These are phyloP conservation scores for Phytophthora cactorum DNA, from an alignment of 352 stramenopile genomes.

Conservation along the genomic window DNA sequence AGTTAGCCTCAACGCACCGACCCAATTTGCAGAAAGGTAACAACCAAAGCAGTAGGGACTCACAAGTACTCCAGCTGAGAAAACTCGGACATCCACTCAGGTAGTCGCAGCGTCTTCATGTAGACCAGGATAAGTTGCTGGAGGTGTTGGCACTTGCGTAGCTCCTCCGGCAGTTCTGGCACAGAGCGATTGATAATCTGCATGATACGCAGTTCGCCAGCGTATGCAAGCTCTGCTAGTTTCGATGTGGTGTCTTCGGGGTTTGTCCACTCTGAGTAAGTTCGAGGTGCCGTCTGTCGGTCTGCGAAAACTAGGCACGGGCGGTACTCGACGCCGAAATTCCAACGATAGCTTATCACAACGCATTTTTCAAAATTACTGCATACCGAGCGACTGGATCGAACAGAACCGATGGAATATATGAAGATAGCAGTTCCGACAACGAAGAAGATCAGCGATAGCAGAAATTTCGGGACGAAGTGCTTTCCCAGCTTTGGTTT, in stretches of 20 bases:
- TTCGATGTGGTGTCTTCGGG: constrained; percentile 37
- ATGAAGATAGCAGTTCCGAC: constrained; percentile 35
- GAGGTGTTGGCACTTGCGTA: constrained; percentile 42
- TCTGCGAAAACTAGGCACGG: constrained; percentile 53
- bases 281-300: constrained; percentile 28
- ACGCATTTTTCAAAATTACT: constrained; percentile 47
- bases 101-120: constrained; percentile 36
- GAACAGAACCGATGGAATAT: constrained; percentile 39
- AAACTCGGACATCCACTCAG: constrained; percentile 36
- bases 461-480: constrained; percentile 26
- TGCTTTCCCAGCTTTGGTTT: constrained; percentile 29
- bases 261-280: constrained; percentile 45
- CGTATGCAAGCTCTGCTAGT: constrained; percentile 33
- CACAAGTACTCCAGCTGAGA: constrained; percentile 44
- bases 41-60: constrained; percentile 12
- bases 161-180: constrained; percentile 12
- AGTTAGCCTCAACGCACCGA: not conserved
- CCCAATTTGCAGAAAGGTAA: too few species aligned
- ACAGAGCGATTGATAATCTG: constrained; percentile 55
- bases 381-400: constrained; percentile 29
- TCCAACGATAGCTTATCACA: constrained; percentile 54
- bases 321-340: constrained; percentile 33
- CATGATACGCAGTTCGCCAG: constrained; percentile 46
- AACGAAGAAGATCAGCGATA: constrained; percentile 41
- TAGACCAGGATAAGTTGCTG: constrained; percentile 44